phyloP scores from a whole-genome alignment of 129 eudicot genomes.

The Lonicera japonica region DNA sequence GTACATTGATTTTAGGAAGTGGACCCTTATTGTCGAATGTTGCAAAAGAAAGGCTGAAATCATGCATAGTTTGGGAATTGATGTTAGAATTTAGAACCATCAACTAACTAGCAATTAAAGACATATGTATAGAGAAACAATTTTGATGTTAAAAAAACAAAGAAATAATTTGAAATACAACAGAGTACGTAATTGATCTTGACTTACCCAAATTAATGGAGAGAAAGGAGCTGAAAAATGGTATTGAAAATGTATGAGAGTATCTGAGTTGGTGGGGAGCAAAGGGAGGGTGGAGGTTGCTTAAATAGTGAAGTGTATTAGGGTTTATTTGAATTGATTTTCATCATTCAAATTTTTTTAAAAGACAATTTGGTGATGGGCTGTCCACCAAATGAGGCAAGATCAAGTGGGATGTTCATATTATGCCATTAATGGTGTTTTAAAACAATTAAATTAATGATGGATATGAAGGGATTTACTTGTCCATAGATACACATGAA shows the following conservation, averaged over 20 bases:
- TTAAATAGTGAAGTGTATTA: constrained; percentile 6
- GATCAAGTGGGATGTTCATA: constrained; percentile 23
- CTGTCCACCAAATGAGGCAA: constrained; percentile 32
- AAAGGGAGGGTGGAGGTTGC: background rate
- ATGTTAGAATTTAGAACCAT: too few relatives aligned
- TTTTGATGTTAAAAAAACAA: too few relatives aligned
- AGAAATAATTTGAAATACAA: too few relatives aligned
- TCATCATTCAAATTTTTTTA: too few relatives aligned
- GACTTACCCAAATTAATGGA: constrained; percentile 19
- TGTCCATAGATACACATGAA: constrained; percentile 2
- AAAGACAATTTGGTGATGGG: constrained; percentile 2
- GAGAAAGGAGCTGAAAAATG: background rate
- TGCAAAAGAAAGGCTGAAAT: too few relatives aligned
- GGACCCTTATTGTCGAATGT: too few relatives aligned
- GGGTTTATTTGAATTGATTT: constrained; percentile 6
- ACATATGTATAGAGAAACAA: too few relatives aligned
- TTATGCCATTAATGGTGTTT: constrained; percentile 1
- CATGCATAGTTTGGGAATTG: too few relatives aligned
- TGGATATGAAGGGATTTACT: constrained; percentile 7
- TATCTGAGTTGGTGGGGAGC: constrained; percentile 9
- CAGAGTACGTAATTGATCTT: too few relatives aligned
- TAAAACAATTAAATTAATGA: constrained; percentile 11
- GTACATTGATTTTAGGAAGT: too few relatives aligned
- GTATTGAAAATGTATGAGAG: background rate
- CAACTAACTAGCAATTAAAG: too few relatives aligned